phyloP scores from a whole-genome alignment of 2,329 filamentous ascomycete genomes.

The Hypomyces perniciosus region DNA sequence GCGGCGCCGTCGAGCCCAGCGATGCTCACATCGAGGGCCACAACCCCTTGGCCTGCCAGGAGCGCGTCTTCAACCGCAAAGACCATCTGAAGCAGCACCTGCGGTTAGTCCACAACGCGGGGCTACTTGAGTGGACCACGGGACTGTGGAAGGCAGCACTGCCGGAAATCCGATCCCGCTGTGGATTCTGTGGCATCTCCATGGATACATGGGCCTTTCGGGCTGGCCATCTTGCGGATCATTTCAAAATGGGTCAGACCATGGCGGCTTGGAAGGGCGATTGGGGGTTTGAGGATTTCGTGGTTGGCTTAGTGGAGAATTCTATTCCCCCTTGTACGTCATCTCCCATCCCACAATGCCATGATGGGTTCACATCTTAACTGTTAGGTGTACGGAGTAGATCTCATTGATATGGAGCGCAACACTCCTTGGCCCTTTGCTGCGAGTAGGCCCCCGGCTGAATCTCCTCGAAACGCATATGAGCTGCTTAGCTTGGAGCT shows the following conservation, averaged over 20 bases:
- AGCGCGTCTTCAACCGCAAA: no score
- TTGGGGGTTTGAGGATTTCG: conserved; percentile 32
- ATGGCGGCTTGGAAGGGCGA: conserved; percentile 38
- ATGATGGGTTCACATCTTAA: neutral
- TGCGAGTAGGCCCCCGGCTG: conserved; percentile 14
- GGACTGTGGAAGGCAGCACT: conserved; percentile 29
- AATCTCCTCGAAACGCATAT: conserved; percentile 22
- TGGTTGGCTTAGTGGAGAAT: conserved; percentile 32
- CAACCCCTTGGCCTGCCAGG: no score
- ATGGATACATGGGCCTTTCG: conserved; percentile 30
- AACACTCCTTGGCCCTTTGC: conserved; percentile 29
- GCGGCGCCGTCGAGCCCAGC: conserved; percentile 10
- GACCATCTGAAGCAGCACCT: no score
- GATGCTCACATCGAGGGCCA: no score
- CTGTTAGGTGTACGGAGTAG: conserved; percentile 3
- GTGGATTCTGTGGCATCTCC: conserved; percentile 32
- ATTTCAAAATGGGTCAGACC: conserved; percentile 32
- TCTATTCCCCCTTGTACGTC: conserved; percentile 13
- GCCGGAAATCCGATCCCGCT: conserved; percentile 24
- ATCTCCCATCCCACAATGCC: no score
- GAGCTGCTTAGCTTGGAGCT: conserved; percentile 29
- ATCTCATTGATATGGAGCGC: conserved; percentile 34
- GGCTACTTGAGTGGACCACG: conserved; percentile 39
- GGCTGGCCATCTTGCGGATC: conserved; percentile 32
- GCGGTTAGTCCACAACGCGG: conserved; percentile 29